These are phyloP conservation scores for Crithidia mellificae DNA, from an alignment of 208 protist genomes.

Conservation along the genomic window DNA sequence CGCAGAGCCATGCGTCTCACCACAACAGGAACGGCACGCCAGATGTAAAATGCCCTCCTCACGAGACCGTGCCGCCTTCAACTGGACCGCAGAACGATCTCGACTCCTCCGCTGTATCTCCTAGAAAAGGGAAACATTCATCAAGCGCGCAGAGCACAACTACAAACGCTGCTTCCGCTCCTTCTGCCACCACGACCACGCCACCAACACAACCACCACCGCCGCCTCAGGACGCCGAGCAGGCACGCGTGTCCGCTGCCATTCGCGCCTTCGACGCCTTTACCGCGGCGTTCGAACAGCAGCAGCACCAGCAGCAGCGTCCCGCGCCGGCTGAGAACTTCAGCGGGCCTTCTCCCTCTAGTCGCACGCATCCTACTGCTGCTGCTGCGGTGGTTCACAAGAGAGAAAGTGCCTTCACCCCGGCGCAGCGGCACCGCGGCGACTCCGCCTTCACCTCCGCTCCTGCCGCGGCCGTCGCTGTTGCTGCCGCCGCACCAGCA, in stretches of 20 bases:
- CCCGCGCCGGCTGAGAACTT: background rate
- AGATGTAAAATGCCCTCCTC: no score
- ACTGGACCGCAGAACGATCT: no score
- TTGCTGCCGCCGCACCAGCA: no score
- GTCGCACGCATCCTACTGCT: background rate
- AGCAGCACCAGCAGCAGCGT: background rate
- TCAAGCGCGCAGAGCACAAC: no score
- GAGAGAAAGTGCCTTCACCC: background rate
- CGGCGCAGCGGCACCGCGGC: background rate
- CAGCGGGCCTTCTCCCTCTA: background rate
- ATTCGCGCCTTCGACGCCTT: slow-evolving; percentile 42
- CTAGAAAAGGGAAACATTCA: no score
- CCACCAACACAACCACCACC: no score
- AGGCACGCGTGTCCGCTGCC: slow-evolving; percentile 28
- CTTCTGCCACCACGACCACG: no score
- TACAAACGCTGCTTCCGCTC: no score
- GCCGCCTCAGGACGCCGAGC: slow-evolving; percentile 7
- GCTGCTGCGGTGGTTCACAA: background rate
- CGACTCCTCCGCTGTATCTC: no score
- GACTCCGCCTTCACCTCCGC: background rate
- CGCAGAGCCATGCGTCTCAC: no score
- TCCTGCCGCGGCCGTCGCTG: background rate
- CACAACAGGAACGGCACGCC: no score
- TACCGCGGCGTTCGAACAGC: slow-evolving; percentile 21
- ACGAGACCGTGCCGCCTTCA: no score